phyloP scores from a whole-genome alignment of 2,329 filamentous ascomycete species.

The Mollisiaceae sp. region DNA sequence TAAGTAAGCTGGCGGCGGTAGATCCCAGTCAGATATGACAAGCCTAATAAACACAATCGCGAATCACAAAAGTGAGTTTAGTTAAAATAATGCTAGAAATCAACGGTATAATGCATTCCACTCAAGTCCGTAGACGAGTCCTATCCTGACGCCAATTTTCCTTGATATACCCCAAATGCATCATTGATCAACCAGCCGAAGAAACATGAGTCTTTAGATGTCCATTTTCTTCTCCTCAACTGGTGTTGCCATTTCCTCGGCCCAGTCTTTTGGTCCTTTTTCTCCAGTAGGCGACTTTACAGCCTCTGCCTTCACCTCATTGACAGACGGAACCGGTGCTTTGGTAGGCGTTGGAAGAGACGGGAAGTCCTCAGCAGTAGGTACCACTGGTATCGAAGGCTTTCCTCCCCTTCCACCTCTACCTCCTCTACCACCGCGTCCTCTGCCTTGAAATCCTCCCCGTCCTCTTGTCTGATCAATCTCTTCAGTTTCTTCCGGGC shows the following conservation, averaged over 20 bases:
- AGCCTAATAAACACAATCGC: not conserved
- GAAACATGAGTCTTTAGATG: not conserved
- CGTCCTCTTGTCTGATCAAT: constrained; percentile 20
- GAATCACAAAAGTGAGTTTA: not conserved
- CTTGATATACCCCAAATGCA: constrained; percentile 9
- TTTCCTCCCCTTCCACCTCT: constrained; percentile 27
- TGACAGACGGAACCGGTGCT: not conserved
- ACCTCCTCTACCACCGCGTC: constrained; percentile 35
- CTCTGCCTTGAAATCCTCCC: constrained; percentile 29
- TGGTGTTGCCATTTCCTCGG: constrained; percentile 41
- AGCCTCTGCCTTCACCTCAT: constrained; percentile 16
- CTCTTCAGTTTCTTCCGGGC: constrained; percentile 22
- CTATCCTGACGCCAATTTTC: constrained; percentile 16
- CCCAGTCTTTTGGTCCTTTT: constrained; percentile 37
- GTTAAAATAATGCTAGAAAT: not conserved
- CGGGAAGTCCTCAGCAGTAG: constrained; percentile 37
- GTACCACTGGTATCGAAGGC: constrained; percentile 20
- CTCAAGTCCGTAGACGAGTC: constrained; percentile 35
- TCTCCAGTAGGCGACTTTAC: constrained; percentile 21
- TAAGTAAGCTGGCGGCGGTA: not conserved
- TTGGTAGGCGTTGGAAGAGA: constrained; percentile 31
- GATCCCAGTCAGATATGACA: not conserved
- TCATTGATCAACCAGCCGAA: not conserved
- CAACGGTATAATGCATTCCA: constrained; percentile 4
- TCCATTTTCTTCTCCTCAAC: constrained; percentile 35